Percentiles rank a stretch among this genome's conserved stretches.
These are phyloP conservation scores for Irpex lacteus DNA, from an alignment of 1,284 basidiomycete genomes.

Conservation along the genomic window DNA sequence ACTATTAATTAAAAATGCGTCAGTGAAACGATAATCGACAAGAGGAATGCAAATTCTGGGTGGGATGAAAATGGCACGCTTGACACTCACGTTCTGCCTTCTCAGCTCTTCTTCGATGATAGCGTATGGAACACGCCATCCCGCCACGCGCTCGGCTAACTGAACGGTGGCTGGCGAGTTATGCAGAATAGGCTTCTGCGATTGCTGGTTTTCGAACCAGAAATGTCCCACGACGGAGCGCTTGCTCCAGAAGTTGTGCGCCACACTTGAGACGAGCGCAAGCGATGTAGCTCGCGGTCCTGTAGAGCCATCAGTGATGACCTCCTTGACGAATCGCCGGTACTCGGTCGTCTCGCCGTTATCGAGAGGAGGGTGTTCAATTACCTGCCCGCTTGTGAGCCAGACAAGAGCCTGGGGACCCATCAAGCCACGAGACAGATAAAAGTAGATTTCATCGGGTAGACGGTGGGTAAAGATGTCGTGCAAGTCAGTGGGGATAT, in stretches of 20 bases:
- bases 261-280: constrained; percentile 77
- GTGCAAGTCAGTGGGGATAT: constrained; percentile 89
- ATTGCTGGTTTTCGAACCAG: constrained; percentile 66
- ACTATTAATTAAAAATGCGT: constrained; percentile 41
- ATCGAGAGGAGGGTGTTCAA: constrained; percentile 89
- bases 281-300: constrained; percentile 91
- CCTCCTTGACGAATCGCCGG: constrained; percentile 91
- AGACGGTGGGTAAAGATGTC: constrained; percentile 95
- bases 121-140: constrained; percentile 90
- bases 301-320: constrained; percentile 89
- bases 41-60: constrained; percentile 1
- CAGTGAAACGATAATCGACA: background rate
- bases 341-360: constrained; percentile 96
- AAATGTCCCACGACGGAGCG: constrained; percentile 69
- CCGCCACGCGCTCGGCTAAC: constrained; percentile 82
- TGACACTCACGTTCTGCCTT: constrained; percentile 84
- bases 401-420: constrained; percentile 87
- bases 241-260: constrained; percentile 78
- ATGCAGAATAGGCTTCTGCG: constrained; percentile 62
- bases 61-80: background rate
- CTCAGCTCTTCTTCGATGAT: constrained; percentile 94
- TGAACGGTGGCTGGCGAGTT: constrained; percentile 78
- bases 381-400: constrained; percentile 82
- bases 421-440: constrained; percentile 90
- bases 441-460: constrained; percentile 96